Percentiles rank a stretch among this genome's conserved stretches.
phyloP scores from a whole-genome alignment of 805 yeast genomes.

The Kodamaea kakaduensis region DNA sequence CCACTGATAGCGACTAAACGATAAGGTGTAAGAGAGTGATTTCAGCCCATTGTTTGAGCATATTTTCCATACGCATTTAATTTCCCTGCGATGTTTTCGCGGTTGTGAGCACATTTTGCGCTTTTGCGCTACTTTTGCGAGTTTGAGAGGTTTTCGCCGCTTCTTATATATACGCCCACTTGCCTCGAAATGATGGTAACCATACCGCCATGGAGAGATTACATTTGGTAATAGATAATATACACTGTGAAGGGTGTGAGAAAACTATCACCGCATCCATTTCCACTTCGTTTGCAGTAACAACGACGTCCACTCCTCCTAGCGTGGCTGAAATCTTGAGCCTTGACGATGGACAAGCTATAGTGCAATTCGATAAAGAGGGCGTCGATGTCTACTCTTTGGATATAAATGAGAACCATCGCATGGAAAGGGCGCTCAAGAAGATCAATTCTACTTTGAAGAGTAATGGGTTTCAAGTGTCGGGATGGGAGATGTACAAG shows the following conservation, averaged over 20 bases:
- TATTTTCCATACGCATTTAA: too few species aligned
- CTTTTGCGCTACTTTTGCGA: too few species aligned
- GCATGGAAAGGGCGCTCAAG: constrained; percentile 17
- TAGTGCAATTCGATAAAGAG: constrained; percentile 20
- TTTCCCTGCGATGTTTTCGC: too few species aligned
- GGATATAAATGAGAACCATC: constrained; percentile 4
- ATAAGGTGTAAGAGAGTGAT: too few species aligned
- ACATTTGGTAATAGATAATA: constrained; percentile 34
- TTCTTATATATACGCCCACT: neutral
- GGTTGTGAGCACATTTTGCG: too few species aligned
- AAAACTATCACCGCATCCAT: constrained; percentile 29
- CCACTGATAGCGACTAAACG: too few species aligned
- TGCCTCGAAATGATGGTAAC: too few species aligned
- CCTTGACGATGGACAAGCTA: constrained; percentile 11
- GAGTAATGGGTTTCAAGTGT: constrained; percentile 35
- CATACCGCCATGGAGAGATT: constrained; percentile 24
- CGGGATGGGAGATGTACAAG: constrained; percentile 29
- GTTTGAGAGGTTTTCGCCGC: constrained; percentile 7
- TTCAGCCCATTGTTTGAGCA: too few species aligned
- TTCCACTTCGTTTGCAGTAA: constrained; percentile 16
- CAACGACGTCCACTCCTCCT: constrained; percentile 9
- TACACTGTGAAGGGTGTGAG: constrained; percentile 56
- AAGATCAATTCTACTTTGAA: constrained; percentile 23
- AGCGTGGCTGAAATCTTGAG: constrained; percentile 10
- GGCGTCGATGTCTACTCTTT: constrained; percentile 24